These are phyloP conservation scores for Cladorrhinum sp. DNA, from an alignment of 2,329 filamentous ascomycete species.

Conservation along the genomic window DNA sequence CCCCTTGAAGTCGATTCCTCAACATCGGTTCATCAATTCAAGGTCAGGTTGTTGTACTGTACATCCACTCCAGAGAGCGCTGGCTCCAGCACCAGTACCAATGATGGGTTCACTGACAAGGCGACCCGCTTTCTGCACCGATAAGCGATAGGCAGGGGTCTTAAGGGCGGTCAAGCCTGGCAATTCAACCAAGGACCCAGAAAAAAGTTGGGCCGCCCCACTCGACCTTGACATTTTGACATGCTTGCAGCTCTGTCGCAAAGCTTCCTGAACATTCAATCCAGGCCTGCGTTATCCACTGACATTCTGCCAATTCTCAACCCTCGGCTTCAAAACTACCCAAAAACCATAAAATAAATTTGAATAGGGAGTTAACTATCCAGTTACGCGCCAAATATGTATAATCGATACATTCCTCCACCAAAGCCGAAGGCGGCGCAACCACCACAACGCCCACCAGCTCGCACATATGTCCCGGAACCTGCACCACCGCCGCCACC, in stretches of 20 bases:
- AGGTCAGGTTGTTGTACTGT: no score
- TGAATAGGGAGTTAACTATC: no score
- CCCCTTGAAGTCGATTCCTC: no score
- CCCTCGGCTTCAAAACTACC: no score
- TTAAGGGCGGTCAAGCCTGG: conserved; percentile 17
- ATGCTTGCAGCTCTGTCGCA: not conserved
- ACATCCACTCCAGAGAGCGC: no score
- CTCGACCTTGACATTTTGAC: not conserved
- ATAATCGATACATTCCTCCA: conserved; percentile 28
- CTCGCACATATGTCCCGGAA: conserved; percentile 9
- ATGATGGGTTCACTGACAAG: no score
- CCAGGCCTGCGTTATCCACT: not conserved
- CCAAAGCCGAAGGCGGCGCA: conserved; percentile 11
- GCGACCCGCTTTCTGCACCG: not conserved
- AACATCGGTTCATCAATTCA: no score
- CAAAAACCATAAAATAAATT: no score
- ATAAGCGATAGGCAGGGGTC: conserved; percentile 18
- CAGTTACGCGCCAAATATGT: conserved; percentile 14
- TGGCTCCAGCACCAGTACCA: no score
- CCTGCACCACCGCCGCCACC: conserved; percentile 1
- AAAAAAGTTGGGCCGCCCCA: conserved; percentile 20
- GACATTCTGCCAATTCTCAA: no score
- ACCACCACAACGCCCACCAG: conserved; percentile 1
- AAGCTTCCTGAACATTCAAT: conserved; percentile 1
- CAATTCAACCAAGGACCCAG: conserved; percentile 14